Evolutionary conservation across 805 yeast genomes (phyloP), one percentile per base, ranked within the genome.

Genomic region (Pichia nanzhaoensis): DNA sequence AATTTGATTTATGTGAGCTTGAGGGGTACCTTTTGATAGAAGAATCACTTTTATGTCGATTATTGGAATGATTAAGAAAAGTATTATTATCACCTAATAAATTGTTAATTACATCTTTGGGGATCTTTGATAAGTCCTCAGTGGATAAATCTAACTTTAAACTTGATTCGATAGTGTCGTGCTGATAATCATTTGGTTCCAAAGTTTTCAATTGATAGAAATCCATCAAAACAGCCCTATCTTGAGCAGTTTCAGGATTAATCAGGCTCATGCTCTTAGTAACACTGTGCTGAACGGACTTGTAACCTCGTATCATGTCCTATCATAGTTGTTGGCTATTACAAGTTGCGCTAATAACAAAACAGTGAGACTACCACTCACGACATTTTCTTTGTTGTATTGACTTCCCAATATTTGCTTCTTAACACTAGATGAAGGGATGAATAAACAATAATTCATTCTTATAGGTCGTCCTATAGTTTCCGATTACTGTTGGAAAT

Each of bases 171-270:
- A 49, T 38, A 3, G 63, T 56, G 32, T 57, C 61, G 1, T 48
- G 48, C 13, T 41, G 28, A 31, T 57, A 65, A 21, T 56, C 55
- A 5, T 49, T 49, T 0, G 82, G 82, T 31, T 63, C 47, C 20
- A 69, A 51, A 0, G 77, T 65, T 34, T 59, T 66, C 39, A 77
- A 55, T 43, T 72, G 73, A 53, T 77, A 77, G 37, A 67, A 68
- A 13, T 55, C 55, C 41, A 56, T 44, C 39, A 63, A 45, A 5
- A 46, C 39, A 4, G 41, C 42, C 20, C 51, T 45, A 34, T 55
- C 57, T 14, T 41, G 36, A 2, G 39, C 41, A 13, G 33, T 37
- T 7, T 42, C 43, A 12, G 37, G 17, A 34, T 47, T 43, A 36
- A 50, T 13, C 31, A 27, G 5, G 24, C 22, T 41, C 44, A 41